phyloP scores from a whole-genome alignment of 192 early-diverging fungal species.

The Backusella australiensis region DNA sequence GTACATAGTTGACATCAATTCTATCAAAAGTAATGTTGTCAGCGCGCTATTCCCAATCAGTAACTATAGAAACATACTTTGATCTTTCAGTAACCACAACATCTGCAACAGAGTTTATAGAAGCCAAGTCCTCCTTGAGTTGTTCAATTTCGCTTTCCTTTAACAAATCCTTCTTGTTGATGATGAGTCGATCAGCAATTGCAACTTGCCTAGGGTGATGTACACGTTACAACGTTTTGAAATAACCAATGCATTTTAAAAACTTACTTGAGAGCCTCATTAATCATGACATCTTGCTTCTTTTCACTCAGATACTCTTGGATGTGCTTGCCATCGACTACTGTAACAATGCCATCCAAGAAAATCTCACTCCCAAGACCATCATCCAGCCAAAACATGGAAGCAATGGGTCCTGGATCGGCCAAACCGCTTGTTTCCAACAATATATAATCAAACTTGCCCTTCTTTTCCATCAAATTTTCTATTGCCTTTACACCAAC shows the following conservation, averaged over 20 bases:
- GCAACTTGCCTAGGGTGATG: slow-evolving; percentile 57
- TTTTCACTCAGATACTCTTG: slow-evolving; percentile 46
- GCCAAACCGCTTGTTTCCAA: slow-evolving; percentile 78
- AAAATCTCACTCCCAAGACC: slow-evolving; percentile 91
- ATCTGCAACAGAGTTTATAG: slow-evolving; percentile 54
- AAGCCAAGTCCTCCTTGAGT: slow-evolving; percentile 37
- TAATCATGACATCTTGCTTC: slow-evolving; percentile 49
- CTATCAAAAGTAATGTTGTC: slow-evolving; percentile 23
- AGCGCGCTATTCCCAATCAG: background rate
- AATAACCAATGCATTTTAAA: background rate
- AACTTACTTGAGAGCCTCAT: slow-evolving; percentile 61
- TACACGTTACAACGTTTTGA: background rate
- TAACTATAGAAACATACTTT: slow-evolving; percentile 26
- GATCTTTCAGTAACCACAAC: slow-evolving; percentile 42
- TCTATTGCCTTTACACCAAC: slow-evolving; percentile 94
- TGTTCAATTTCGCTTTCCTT: slow-evolving; percentile 23
- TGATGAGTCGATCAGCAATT: slow-evolving; percentile 64
- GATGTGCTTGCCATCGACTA: slow-evolving; percentile 40
- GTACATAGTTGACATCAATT: slow-evolving; percentile 54
- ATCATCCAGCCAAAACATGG: slow-evolving; percentile 98
- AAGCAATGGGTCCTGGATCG: slow-evolving; percentile 81
- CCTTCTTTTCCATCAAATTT: slow-evolving; percentile 85
- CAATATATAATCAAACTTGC: slow-evolving; percentile 94
- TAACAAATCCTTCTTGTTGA: slow-evolving; percentile 71
- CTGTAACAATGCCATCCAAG: slow-evolving; percentile 16